These are phyloP conservation scores for Thuidium tamariscinum DNA, from an alignment of 225 moss, liverwort and hornwort genomes.

Conservation along the genomic window DNA sequence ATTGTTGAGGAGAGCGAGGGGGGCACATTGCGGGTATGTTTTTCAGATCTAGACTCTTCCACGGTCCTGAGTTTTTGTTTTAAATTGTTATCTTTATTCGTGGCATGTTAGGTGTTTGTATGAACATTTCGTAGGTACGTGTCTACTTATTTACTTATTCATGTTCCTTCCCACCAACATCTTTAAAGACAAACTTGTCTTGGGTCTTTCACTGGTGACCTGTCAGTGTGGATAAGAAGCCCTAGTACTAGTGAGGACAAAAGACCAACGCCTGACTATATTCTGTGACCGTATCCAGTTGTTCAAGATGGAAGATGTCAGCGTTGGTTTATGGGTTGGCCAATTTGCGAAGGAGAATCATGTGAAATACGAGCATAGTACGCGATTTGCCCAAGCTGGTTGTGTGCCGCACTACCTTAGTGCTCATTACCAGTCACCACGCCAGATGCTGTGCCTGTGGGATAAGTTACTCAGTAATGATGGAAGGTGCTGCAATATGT, in stretches of 20 bases:
- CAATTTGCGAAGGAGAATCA: constrained; percentile 29
- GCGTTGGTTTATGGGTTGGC: constrained; percentile 49
- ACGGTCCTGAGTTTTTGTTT: neutral
- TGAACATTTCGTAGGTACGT: neutral
- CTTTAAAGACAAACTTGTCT: neutral
- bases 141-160: neutral
- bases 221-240: neutral
- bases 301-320: constrained; percentile 59
- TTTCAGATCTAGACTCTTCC: neutral
- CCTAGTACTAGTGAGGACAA: neutral
- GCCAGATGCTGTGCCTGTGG: constrained; percentile 56
- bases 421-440: constrained; percentile 51
- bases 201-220: neutral
- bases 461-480: constrained; percentile 30
- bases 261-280: neutral
- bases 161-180: neutral
- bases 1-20: constrained; percentile 17
- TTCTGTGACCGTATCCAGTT: constrained; percentile 18
- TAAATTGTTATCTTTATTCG: neutral
- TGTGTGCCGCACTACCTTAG: constrained; percentile 40
- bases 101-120: neutral
- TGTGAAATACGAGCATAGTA: constrained; percentile 36
- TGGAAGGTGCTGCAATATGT: constrained; percentile 39
- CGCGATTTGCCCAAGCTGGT: constrained; percentile 39
- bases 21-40: constrained; percentile 24